A percentile compares a stretch with the other conserved stretches of the same genome.
phyloP scores from a whole-genome alignment of 2,329 filamentous ascomycete genomes.

The Ophioceras dolichostomum region DNA sequence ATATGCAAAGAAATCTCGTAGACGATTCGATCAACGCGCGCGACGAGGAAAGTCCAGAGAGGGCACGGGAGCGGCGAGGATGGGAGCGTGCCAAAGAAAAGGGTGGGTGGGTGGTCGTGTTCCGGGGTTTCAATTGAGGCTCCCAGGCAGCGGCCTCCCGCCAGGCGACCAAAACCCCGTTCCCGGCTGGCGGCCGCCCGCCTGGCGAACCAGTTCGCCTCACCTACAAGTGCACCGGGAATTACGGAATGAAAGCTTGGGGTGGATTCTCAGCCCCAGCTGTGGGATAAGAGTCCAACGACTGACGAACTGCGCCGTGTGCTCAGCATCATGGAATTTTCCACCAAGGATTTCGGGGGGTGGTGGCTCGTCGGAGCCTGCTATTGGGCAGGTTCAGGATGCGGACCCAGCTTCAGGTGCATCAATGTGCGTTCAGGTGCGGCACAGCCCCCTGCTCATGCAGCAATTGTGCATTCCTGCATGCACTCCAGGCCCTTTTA shows the following conservation, averaged over 20 bases:
- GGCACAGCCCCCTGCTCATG: background rate
- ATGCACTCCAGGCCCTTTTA: background rate
- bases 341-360: background rate
- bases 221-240: no score
- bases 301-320: no score
- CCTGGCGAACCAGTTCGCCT: no score
- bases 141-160: no score
- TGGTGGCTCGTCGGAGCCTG: background rate
- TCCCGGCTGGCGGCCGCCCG: no score
- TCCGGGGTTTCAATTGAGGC: no score
- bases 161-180: no score
- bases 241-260: background rate
- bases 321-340: background rate
- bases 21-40: no score
- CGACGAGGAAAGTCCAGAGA: background rate
- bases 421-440: background rate
- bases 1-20: background rate
- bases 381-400: no score
- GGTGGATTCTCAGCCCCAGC: background rate
- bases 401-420: no score
- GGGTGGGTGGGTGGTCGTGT: no score
- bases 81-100: background rate
- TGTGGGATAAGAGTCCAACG: no score
- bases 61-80: background rate
- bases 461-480: background rate